Percentiles rank a stretch among this genome's conserved stretches.
Conservation (phyloP, 768 basidiomycete genomes). For the Mycena olivaceomarginata region DNA sequence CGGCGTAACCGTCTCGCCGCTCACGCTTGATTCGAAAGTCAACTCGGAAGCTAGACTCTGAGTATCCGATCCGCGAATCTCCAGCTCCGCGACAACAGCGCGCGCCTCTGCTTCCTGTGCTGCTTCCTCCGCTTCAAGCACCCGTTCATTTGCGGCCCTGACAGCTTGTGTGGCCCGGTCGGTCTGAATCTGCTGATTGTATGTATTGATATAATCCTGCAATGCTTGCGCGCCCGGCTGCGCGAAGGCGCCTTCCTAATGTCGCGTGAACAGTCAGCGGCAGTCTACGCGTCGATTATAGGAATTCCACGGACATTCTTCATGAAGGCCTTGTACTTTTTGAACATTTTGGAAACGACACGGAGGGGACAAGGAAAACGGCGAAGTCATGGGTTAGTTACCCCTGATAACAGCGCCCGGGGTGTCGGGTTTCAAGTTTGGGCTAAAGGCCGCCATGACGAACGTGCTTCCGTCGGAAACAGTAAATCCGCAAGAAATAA, state of each 20-base stretch:
- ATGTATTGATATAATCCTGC: conserved; percentile 31
- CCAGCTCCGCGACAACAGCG: not conserved
- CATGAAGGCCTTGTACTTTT: conserved; percentile 42
- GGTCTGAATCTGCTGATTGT: conserved; percentile 24
- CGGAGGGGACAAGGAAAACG: not conserved
- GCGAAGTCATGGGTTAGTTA: not conserved
- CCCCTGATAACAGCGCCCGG: not conserved
- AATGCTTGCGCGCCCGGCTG: conserved; percentile 40
- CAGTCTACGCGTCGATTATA: not conserved
- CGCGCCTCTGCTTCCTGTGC: conserved; percentile 29
- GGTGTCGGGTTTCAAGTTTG: not conserved
- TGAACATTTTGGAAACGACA: conserved; percentile 31
- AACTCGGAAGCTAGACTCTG: not conserved
- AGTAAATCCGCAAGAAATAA: not conserved
- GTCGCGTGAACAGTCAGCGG: not conserved
- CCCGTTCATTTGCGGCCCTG: conserved; percentile 22
- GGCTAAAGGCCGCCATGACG: not conserved
- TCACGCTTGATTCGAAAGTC: not conserved
- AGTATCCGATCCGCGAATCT: not conserved
- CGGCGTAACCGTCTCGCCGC: conserved; percentile 10
- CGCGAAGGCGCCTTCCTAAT: conserved; percentile 40
- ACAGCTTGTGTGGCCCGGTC: conserved; percentile 23
- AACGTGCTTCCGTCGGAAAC: not conserved
- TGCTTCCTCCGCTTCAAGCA: conserved; percentile 2
- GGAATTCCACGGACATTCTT: conserved; percentile 33